phyloP scores from a whole-genome alignment of 352 stramenopile genomes.

The Globisporangium parvum region DNA sequence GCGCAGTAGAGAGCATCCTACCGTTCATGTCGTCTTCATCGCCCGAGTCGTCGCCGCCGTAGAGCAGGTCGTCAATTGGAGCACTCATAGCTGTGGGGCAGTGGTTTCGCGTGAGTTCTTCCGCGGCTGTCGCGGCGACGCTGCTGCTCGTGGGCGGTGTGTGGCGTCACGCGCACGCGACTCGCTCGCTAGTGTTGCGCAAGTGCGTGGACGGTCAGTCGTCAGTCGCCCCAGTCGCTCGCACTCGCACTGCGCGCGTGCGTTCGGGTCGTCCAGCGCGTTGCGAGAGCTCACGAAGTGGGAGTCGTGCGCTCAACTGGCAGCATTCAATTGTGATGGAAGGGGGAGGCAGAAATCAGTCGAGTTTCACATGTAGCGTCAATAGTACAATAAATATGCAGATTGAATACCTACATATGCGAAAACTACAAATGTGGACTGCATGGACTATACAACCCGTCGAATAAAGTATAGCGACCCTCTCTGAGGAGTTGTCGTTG shows the following conservation, averaged over 20 bases:
- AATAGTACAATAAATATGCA: no score
- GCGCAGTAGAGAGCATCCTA: constrained; percentile 20
- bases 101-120: neutral
- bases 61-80: constrained; percentile 80
- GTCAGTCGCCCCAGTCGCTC: no score
- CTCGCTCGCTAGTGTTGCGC: neutral
- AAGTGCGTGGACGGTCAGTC: no score
- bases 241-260: no score
- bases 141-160: neutral
- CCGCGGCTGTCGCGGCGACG: neutral
- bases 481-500: no score
- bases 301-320: neutral
- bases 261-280: no score
- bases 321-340: constrained; percentile 16
- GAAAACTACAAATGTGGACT: no score
- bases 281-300: neutral
- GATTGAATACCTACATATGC: no score
- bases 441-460: no score
- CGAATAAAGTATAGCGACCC: no score
- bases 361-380: no score
- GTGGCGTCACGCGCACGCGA: neutral
- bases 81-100: constrained; percentile 49
- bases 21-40: constrained; percentile 68
- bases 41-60: constrained; percentile 73
- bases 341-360: no score